Evolutionary conservation across 2,329 filamentous ascomycete species (phyloP).

Genomic region (Botryosphaeria dothidea): DNA sequence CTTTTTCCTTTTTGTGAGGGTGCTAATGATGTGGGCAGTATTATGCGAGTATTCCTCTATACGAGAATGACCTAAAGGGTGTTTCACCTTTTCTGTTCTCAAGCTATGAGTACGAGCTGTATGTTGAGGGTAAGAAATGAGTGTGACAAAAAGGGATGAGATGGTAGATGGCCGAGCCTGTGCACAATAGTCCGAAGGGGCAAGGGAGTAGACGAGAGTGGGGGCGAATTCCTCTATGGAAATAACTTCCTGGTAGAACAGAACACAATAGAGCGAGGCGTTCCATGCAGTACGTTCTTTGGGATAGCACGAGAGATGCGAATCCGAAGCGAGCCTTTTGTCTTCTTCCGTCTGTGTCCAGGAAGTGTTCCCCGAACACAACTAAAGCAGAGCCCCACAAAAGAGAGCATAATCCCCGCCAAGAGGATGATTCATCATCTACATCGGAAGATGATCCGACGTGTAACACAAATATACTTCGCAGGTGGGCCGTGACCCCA

Average conservation of each 20-base stretch:
- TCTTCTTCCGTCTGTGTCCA: not conserved
- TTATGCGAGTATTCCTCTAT: slow-evolving; percentile 37
- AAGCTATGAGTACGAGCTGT: slow-evolving; percentile 27
- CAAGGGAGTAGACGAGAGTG: too few species aligned
- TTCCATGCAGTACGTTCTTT: not conserved
- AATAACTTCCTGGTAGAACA: not conserved
- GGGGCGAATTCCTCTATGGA: not conserved
- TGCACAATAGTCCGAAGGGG: too few species aligned
- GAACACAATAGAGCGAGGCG: not conserved
- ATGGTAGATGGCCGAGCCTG: too few species aligned
- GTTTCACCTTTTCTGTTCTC: slow-evolving; percentile 44
- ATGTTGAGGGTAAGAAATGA: not conserved
- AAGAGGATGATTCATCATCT: not conserved
- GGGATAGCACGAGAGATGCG: not conserved
- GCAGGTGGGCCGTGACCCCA: too few species aligned
- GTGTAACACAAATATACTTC: too few species aligned
- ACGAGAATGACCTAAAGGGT: slow-evolving; percentile 42
- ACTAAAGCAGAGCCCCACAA: not conserved
- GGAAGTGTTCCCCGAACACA: not conserved
- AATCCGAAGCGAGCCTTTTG: not conserved
- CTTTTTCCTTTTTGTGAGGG: not conserved
- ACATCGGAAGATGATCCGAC: not conserved
- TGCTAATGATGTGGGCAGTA: slow-evolving; percentile 34
- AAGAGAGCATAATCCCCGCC: not conserved
- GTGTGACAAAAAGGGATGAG: not conserved